These are phyloP conservation scores for Cylindricascospora bacillispora DNA, from an alignment of 1,139 yeast species.

Conservation along the genomic window DNA sequence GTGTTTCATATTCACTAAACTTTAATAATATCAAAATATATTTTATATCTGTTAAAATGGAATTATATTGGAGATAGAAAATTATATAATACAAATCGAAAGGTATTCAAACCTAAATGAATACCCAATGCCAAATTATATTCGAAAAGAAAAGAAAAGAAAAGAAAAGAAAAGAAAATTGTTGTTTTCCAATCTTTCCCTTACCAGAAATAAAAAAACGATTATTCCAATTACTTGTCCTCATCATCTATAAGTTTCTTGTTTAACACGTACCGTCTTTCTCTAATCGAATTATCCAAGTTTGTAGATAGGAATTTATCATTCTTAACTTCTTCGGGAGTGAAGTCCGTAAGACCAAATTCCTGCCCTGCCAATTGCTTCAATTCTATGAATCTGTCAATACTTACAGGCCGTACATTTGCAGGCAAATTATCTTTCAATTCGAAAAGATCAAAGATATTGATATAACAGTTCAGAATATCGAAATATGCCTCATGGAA, in stretches of 20 bases:
- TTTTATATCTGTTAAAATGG: too few species aligned
- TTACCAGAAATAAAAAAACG: too few species aligned
- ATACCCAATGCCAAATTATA: too few species aligned
- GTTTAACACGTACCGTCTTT: constrained; percentile 43
- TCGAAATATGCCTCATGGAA: constrained; percentile 53
- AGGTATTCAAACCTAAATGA: too few species aligned
- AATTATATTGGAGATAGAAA: too few species aligned
- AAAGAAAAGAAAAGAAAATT: too few species aligned
- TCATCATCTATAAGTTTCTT: constrained; percentile 31
- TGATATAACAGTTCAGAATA: constrained; percentile 49
- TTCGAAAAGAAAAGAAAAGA: too few species aligned
- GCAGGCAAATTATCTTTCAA: constrained; percentile 22
- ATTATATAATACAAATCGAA: too few species aligned
- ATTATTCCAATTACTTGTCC: too few species aligned
- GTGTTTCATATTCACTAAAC: too few species aligned
- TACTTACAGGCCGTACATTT: constrained; percentile 9
- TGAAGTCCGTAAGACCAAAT: constrained; percentile 30
- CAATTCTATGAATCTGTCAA: constrained; percentile 37
- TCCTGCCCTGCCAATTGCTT: constrained; percentile 37
- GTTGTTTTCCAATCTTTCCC: too few species aligned
- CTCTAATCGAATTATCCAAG: constrained; percentile 24
- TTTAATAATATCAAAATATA: too few species aligned
- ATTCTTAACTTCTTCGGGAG: constrained; percentile 10
- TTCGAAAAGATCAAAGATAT: constrained; percentile 33
- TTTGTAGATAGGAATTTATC: constrained; percentile 24